Evolutionary conservation across 352 stramenopile genomes (phyloP).

Genomic region (Phytophthora pistaciae): DNA sequence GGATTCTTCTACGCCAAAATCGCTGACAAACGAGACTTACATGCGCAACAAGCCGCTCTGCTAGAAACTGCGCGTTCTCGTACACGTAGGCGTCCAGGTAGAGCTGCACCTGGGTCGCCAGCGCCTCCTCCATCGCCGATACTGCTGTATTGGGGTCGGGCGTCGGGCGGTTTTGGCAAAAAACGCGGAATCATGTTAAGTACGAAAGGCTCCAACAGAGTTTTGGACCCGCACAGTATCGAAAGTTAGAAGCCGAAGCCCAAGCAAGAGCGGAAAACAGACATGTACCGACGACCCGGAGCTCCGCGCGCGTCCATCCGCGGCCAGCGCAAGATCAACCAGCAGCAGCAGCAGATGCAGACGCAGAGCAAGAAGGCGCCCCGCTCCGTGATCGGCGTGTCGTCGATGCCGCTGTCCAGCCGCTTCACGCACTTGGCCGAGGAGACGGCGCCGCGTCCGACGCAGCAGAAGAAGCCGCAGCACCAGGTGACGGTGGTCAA

Average conservation of each 20-base stretch:
- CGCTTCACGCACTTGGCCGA: constrained; percentile 79
- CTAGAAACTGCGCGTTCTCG: constrained; percentile 81
- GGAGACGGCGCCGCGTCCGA: constrained; percentile 34
- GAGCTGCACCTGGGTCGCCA: constrained; percentile 58
- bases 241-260: not conserved
- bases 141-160: constrained; percentile 7
- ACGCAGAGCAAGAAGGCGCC: constrained; percentile 50
- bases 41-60: constrained; percentile 83
- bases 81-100: constrained; percentile 66
- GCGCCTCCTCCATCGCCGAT: constrained; percentile 53
- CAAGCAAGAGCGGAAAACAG: constrained; percentile 3
- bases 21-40: constrained; percentile 39
- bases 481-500: constrained; percentile 52
- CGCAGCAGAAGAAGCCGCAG: constrained; percentile 33
- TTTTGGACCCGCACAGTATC: not conserved
- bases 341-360: constrained; percentile 22
- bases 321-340: constrained; percentile 67
- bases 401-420: constrained; percentile 72
- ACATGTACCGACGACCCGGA: constrained; percentile 43
- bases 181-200: not conserved
- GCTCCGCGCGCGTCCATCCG: constrained; percentile 59
- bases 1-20: constrained; percentile 22
- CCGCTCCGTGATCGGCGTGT: constrained; percentile 68
- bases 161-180: constrained; percentile 26
- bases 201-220: not conserved